Percentiles rank a stretch among this genome's conserved stretches.
These are phyloP conservation scores for Heterobasidion occidentale DNA, from an alignment of 1,284 basidiomycete species.

Conservation along the genomic window DNA sequence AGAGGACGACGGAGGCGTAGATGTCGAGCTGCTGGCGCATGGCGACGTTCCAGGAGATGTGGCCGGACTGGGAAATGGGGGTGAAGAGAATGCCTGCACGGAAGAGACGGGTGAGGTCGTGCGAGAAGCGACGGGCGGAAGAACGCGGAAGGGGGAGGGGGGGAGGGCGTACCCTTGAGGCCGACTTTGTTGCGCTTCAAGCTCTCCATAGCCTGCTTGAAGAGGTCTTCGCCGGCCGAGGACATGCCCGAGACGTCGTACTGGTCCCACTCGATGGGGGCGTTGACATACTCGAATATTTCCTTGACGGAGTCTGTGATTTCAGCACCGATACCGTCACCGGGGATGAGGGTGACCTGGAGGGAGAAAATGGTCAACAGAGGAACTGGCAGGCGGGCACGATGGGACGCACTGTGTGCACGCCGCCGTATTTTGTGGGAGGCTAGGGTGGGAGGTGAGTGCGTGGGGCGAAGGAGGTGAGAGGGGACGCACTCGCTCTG, in stretches of 20 bases:
- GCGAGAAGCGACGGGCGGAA: background rate
- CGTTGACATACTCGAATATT: conserved; percentile 96
- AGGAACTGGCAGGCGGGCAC: conserved; percentile 10
- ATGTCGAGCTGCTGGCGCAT: conserved; percentile 99
- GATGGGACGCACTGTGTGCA: conserved; percentile 60
- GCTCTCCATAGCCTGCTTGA: conserved; percentile 97
- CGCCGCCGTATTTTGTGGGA: conserved; percentile 92
- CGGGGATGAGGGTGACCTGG: conserved; percentile 90
- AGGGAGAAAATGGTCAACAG: conserved; percentile 4
- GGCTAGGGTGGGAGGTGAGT: conserved; percentile 37
- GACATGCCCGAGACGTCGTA: conserved; percentile 98
- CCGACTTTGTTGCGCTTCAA: conserved; percentile 97
- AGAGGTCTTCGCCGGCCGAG: conserved; percentile 87
- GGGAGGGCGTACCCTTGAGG: conserved; percentile 74
- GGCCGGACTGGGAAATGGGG: conserved; percentile 91
- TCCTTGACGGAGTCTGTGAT: conserved; percentile 99
- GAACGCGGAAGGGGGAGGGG: conserved; percentile 1
- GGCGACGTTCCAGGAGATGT: conserved; percentile 99
- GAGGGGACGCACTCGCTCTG: conserved; percentile 48
- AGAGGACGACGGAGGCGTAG: conserved; percentile 96
- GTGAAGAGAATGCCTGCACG: conserved; percentile 92
- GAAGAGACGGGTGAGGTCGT: background rate
- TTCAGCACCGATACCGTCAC: conserved; percentile 96
- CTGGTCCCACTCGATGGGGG: conserved; percentile 99
- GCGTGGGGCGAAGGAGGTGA: conserved; percentile 11